phyloP scores from a whole-genome alignment of 2,329 filamentous ascomycete species.

The Cryphonectria parasitica region DNA sequence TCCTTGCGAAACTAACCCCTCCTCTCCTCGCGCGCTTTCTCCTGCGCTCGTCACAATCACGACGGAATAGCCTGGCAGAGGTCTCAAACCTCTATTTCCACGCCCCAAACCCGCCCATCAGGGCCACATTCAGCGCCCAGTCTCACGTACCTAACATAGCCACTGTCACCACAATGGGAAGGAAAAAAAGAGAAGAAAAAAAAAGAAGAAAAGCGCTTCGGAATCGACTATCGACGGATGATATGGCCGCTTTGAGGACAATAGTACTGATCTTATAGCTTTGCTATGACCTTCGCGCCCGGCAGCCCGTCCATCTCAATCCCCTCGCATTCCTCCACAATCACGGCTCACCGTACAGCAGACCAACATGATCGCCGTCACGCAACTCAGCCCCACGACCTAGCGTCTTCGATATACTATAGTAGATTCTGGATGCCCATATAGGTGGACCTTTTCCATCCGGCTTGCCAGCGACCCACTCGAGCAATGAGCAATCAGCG shows the following conservation, averaged over 20 bases:
- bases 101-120: not conserved
- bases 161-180: not conserved
- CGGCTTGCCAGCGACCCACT: not conserved
- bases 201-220: not conserved
- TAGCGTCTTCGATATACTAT: not conserved
- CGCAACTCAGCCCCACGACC: conserved; percentile 2
- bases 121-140: not conserved
- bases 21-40: too few species aligned
- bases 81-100: not conserved
- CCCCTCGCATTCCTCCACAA: conserved; percentile 6
- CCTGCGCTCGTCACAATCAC: not conserved
- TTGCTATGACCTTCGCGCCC: not conserved
- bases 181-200: too few species aligned
- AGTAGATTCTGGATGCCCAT: conserved; percentile 9
- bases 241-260: conserved; percentile 13
- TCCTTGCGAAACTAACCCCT: not conserved
- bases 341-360: conserved; percentile 2
- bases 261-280: conserved; percentile 19
- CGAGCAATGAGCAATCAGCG: not conserved
- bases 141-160: not conserved
- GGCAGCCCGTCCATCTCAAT: not conserved
- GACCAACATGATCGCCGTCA: not conserved
- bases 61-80: not conserved
- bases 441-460: conserved; percentile 3
- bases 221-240: conserved; percentile 15